Percentiles rank a stretch among this genome's conserved stretches.
Evolutionary conservation across 257 asterid species (phyloP).

Genomic region (Paraleonurus japonicus): DNA sequence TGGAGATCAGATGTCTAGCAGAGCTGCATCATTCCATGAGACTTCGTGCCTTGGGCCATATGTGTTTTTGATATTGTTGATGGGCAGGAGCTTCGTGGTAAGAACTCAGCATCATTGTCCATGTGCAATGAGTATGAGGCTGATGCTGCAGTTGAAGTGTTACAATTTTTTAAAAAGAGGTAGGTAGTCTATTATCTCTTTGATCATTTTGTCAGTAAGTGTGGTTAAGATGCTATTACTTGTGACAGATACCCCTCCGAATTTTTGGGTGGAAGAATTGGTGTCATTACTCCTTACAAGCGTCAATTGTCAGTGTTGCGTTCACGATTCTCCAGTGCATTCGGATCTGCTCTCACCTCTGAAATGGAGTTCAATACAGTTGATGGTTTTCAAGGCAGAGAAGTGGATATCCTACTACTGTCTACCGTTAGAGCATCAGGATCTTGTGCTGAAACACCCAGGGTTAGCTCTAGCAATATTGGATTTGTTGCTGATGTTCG

Average conservation of each 20-base stretch:
- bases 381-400: conserved; percentile 99
- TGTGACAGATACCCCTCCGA: conserved; percentile 73
- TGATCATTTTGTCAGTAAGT: conserved; percentile 18
- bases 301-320: conserved; percentile 79
- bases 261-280: conserved; percentile 78
- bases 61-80: conserved; percentile 79
- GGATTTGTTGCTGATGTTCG: conserved; percentile 98
- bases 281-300: conserved; percentile 87
- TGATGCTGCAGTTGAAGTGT: conserved; percentile 90
- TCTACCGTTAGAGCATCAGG: conserved; percentile 96
- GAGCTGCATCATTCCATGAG: conserved; percentile 77
- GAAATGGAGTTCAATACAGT: conserved; percentile 95
- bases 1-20: conserved; percentile 62
- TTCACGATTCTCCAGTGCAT: conserved; percentile 75
- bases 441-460: conserved; percentile 39
- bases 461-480: conserved; percentile 47
- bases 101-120: conserved; percentile 67
- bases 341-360: conserved; percentile 76
- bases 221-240: conserved; percentile 19
- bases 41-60: conserved; percentile 86
- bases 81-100: conserved; percentile 87
- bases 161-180: conserved; percentile 68
- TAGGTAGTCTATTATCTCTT: conserved; percentile 32
- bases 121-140: conserved; percentile 84
- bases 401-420: conserved; percentile 84